Evolutionary conservation across 768 basidiomycete genomes (phyloP).

Genomic region (Mycena capillaripes): DNA sequence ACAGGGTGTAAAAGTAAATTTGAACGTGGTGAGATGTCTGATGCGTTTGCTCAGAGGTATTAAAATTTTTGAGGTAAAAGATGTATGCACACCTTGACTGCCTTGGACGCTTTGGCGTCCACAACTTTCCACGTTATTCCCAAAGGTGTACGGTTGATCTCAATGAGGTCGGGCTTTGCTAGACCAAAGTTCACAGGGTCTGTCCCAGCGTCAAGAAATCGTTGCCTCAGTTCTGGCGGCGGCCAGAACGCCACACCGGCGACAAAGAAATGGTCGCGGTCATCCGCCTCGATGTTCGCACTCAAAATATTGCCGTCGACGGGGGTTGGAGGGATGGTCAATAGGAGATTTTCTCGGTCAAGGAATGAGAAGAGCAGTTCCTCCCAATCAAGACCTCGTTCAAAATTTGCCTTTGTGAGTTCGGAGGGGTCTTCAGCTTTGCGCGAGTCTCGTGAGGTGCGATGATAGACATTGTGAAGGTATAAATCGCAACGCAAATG

Average conservation of each 20-base stretch:
- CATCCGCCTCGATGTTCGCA: conserved; percentile 60
- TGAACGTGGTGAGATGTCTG: conserved; percentile 67
- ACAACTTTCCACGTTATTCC: conserved; percentile 62
- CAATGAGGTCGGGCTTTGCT: conserved; percentile 65
- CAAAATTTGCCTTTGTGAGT: conserved; percentile 54
- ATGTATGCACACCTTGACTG: conserved; percentile 56
- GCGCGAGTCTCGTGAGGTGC: conserved; percentile 12
- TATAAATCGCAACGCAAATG: conserved; percentile 63
- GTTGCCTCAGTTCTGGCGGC: conserved; percentile 51
- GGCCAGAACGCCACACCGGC: conserved; percentile 59
- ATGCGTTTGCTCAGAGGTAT: neutral
- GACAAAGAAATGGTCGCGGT: conserved; percentile 61
- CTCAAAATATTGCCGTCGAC: conserved; percentile 49
- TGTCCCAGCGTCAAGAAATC: conserved; percentile 49
- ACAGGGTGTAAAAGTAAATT: conserved; percentile 65
- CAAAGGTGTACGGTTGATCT: conserved; percentile 51
- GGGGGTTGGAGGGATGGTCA: conserved; percentile 55
- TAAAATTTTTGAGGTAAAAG: neutral
- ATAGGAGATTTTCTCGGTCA: conserved; percentile 54
- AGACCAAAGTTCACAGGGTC: conserved; percentile 58
- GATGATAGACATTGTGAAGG: conserved; percentile 59
- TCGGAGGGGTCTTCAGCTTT: conserved; percentile 42
- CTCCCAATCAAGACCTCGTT: conserved; percentile 64
- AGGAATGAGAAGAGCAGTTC: conserved; percentile 55
- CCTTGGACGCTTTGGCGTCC: conserved; percentile 64